Evolutionary conservation across 352 stramenopile species (phyloP).

Genomic region (Thraustotheca clavata): DNA sequence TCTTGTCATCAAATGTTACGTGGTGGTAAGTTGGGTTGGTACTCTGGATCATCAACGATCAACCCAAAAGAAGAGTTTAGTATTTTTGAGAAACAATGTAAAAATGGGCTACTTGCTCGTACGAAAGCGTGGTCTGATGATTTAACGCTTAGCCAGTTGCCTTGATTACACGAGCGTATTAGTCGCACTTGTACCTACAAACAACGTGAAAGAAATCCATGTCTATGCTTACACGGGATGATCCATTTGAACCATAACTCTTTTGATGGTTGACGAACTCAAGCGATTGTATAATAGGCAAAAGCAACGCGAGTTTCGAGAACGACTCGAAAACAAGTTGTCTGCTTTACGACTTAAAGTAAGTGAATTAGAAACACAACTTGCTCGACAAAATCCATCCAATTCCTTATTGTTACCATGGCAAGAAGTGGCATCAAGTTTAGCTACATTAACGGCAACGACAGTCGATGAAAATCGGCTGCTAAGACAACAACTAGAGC

Average conservation of each 20-base stretch:
- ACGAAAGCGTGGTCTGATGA: too few relatives aligned
- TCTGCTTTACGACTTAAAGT: neutral
- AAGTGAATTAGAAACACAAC: neutral
- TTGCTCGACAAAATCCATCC: neutral
- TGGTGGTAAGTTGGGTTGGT: too few relatives aligned
- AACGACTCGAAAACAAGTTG: neutral
- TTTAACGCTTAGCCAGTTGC: too few relatives aligned
- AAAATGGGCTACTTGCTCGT: too few relatives aligned
- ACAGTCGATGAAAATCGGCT: neutral
- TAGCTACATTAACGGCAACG: neutral
- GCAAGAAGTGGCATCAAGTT: neutral
- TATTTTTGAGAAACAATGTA: too few relatives aligned
- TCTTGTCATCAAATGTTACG: too few relatives aligned
- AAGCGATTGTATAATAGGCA: conserved; percentile 7
- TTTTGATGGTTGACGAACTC: neutral
- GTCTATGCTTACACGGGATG: too few relatives aligned
- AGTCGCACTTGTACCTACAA: too few relatives aligned
- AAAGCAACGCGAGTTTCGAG: conserved; percentile 14
- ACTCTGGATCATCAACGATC: too few relatives aligned
- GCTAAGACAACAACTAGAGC: neutral
- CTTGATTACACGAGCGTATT: too few relatives aligned
- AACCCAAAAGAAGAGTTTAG: too few relatives aligned
- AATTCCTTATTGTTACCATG: conserved; percentile 1
- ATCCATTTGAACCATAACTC: neutral
- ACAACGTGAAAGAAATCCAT: too few relatives aligned